Evolutionary conservation across 371 early-diverging fungal species (phyloP).

Genomic region (Sporodiniella umbellata): DNA sequence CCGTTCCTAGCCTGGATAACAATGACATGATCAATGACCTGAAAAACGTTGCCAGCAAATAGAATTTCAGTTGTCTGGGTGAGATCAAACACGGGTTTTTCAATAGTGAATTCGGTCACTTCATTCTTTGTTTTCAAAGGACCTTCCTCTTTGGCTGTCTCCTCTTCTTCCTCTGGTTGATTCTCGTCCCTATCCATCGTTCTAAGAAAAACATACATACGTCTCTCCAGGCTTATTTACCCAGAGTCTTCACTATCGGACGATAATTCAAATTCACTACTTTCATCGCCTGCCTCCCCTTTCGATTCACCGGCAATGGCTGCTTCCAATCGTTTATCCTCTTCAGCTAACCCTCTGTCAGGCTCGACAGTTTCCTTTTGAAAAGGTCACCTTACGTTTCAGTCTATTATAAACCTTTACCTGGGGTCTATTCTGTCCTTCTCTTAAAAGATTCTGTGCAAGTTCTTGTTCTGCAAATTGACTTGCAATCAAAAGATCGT

Average conservation of each 20-base stretch:
- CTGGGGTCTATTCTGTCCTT: background rate
- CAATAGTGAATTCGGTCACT: conserved; percentile 45
- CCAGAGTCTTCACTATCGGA: conserved; percentile 1
- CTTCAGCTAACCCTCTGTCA: too few species aligned
- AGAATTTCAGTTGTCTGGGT: conserved; percentile 51
- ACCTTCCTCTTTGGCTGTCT: conserved; percentile 4
- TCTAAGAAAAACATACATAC: conserved; percentile 12
- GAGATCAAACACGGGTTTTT: conserved; percentile 61
- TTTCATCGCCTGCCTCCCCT: conserved; percentile 26
- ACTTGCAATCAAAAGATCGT: conserved; percentile 10
- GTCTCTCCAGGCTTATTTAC: background rate
- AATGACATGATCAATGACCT: conserved; percentile 74
- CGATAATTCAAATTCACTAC: conserved; percentile 35
- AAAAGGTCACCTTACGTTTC: too few species aligned
- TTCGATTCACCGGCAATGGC: conserved; percentile 21
- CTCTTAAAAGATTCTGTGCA: background rate
- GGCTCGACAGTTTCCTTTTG: too few species aligned
- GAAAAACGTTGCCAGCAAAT: conserved; percentile 65
- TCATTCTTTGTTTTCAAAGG: conserved; percentile 56
- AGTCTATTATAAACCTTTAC: background rate
- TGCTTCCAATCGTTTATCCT: conserved; percentile 19
- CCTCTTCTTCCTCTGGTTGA: conserved; percentile 17
- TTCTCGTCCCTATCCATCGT: conserved; percentile 1
- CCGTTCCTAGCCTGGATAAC: conserved; percentile 60
- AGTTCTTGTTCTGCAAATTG: conserved; percentile 7